phyloP scores from a whole-genome alignment of 371 early-diverging fungal species.

The Sporodiniella umbellata region DNA sequence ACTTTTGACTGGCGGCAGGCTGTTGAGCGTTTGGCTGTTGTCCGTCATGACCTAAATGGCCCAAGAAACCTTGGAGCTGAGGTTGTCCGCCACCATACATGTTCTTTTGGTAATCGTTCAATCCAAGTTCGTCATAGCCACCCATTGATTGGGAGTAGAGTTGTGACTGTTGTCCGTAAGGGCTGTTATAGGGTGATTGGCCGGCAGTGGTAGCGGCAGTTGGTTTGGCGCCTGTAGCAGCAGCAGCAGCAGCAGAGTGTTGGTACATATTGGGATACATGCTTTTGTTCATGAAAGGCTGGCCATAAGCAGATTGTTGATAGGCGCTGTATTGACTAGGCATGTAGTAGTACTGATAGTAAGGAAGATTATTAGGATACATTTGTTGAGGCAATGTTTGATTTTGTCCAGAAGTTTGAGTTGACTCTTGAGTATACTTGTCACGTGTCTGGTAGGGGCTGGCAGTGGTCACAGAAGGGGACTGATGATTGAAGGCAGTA shows the following conservation, averaged over 20 bases:
- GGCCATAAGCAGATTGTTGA: conserved; percentile 74
- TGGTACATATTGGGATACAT: conserved; percentile 76
- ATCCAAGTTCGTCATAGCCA: conserved; percentile 49
- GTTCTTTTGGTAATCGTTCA: conserved; percentile 46
- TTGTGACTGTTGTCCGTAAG: conserved; percentile 45
- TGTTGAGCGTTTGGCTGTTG: neutral
- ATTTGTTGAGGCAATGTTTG: conserved; percentile 32
- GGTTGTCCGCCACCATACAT: conserved; percentile 40
- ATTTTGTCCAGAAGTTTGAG: conserved; percentile 12
- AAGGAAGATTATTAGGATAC: conserved; percentile 46
- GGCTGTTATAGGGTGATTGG: conserved; percentile 22
- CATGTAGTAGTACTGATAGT: conserved; percentile 76
- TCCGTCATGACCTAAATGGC: conserved; percentile 6
- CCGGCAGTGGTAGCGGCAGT: conserved; percentile 14
- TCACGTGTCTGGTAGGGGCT: conserved; percentile 40
- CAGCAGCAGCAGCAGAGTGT: conserved; percentile 7
- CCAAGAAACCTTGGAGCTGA: conserved; percentile 33
- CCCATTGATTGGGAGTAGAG: conserved; percentile 34
- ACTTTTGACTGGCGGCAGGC: conserved; percentile 5
- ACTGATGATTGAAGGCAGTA: conserved; percentile 33
- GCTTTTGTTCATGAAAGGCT: conserved; percentile 82
- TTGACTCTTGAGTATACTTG: conserved; percentile 24
- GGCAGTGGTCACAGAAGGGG: conserved; percentile 41
- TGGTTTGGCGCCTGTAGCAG: conserved; percentile 15
- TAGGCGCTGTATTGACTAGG: conserved; percentile 70